phyloP scores from a whole-genome alignment of 805 yeast species.

The Ogataea kodamae region DNA sequence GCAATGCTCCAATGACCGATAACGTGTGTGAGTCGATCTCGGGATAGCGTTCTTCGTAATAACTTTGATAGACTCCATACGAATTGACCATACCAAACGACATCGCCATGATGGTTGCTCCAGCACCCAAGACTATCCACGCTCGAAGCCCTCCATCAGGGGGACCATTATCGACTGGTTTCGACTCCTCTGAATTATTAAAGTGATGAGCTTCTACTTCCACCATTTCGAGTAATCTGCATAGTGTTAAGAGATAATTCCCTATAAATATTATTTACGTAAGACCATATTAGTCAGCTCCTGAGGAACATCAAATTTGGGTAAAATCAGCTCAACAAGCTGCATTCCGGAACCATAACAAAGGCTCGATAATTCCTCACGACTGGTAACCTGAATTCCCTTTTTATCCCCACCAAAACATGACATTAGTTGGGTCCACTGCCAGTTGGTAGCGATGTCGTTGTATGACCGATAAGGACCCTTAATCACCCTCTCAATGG shows the following conservation, averaged over 20 bases:
- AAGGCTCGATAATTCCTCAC: constrained; percentile 35
- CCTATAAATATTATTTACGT: too few relatives aligned
- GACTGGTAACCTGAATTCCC: constrained; percentile 34
- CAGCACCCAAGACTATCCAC: constrained; percentile 52
- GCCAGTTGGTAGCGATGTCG: constrained; percentile 47
- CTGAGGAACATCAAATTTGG: constrained; percentile 59
- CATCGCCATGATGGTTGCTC: constrained; percentile 42
- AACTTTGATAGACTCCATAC: constrained; percentile 55
- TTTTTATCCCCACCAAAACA: constrained; percentile 58
- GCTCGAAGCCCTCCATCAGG: constrained; percentile 48
- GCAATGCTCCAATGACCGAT: constrained; percentile 53
- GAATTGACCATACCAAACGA: constrained; percentile 60
- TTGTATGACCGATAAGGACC: constrained; percentile 51
- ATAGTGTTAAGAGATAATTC: too few relatives aligned
- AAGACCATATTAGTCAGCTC: constrained; percentile 35
- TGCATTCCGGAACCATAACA: constrained; percentile 32
- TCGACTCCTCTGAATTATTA: too few relatives aligned
- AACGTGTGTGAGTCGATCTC: constrained; percentile 44
- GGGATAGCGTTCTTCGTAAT: constrained; percentile 41
- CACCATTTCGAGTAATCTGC: too few relatives aligned
- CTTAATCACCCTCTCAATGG: constrained; percentile 46
- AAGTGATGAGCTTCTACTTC: too few relatives aligned
- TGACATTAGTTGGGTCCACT: constrained; percentile 66
- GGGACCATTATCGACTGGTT: too few relatives aligned
- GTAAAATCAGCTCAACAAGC: constrained; percentile 58